A percentile compares a stretch with the other conserved stretches of the same genome.
Evolutionary conservation across 2,329 filamentous ascomycete genomes (phyloP).

Genomic region (Aureobasidium lini): DNA sequence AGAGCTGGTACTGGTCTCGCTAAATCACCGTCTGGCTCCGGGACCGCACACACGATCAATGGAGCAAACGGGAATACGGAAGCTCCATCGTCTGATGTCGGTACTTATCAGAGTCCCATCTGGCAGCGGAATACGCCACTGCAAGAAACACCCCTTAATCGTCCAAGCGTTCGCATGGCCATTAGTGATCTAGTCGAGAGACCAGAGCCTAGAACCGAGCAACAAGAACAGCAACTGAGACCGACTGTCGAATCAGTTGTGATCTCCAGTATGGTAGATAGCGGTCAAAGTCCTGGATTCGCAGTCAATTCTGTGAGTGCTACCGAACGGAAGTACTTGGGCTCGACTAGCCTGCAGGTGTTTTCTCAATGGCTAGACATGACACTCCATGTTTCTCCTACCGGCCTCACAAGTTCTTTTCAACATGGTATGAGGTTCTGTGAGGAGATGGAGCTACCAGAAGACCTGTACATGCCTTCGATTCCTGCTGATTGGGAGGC

Average conservation of each 20-base stretch:
- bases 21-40: background rate
- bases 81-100: background rate
- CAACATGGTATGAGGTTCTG: conserved; percentile 13
- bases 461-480: background rate
- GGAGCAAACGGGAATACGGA: background rate
- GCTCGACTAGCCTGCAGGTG: conserved; percentile 16
- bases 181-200: background rate
- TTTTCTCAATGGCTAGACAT: conserved; percentile 17
- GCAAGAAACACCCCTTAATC: too few relatives aligned
- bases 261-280: background rate
- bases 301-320: background rate
- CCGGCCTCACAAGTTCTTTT: background rate
- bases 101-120: background rate
- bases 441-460: conserved; percentile 5
- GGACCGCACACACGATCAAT: background rate
- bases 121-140: background rate
- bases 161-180: background rate
- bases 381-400: conserved; percentile 4
- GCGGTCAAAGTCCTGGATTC: background rate
- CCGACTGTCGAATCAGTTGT: background rate
- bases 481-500: background rate
- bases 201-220: background rate
- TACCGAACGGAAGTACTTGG: conserved; percentile 14
- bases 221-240: background rate
- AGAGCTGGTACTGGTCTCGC: background rate